Conservation (phyloP, 1,139 yeast genomes). For the Candida sanyaensis region DNA sequence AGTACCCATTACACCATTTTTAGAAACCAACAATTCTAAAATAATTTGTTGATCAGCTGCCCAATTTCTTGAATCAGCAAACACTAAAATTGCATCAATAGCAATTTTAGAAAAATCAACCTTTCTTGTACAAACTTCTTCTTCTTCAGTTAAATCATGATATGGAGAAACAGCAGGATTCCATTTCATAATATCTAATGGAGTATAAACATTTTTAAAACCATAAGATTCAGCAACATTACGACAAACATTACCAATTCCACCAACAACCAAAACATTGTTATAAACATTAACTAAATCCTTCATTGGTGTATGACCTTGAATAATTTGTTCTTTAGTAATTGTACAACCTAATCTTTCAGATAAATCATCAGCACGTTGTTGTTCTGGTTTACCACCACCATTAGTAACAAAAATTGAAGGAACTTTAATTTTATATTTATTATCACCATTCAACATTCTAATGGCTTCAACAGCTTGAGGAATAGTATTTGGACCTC, state of each 20-base stretch:
- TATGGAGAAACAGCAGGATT: conserved; percentile 83
- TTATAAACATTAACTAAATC: conserved; percentile 66
- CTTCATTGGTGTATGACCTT: conserved; percentile 89
- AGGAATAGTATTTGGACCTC: conserved; percentile 80
- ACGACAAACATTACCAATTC: conserved; percentile 80
- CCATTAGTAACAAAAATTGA: conserved; percentile 87
- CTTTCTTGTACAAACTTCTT: conserved; percentile 52
- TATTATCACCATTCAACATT: conserved; percentile 73
- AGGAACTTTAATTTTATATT: conserved; percentile 80
- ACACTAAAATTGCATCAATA: conserved; percentile 74
- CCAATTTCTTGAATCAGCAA: conserved; percentile 87
- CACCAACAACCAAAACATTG: conserved; percentile 82
- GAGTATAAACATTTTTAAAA: conserved; percentile 72
- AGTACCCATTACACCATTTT: conserved; percentile 83
- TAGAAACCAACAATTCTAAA: conserved; percentile 70
- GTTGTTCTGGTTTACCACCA: conserved; percentile 80
- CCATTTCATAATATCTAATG: conserved; percentile 82
- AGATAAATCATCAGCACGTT: conserved; percentile 67
- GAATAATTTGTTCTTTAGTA: conserved; percentile 76
- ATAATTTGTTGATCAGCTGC: conserved; percentile 89
- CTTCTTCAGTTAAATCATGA: conserved; percentile 74
- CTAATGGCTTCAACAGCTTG: conserved; percentile 71
- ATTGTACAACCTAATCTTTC: conserved; percentile 60
- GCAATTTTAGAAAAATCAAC: conserved; percentile 64
- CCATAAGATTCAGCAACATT: conserved; percentile 79